These are phyloP conservation scores for Closterium sp. DNA, from an alignment of 139 green algal species.

Conservation along the genomic window DNA sequence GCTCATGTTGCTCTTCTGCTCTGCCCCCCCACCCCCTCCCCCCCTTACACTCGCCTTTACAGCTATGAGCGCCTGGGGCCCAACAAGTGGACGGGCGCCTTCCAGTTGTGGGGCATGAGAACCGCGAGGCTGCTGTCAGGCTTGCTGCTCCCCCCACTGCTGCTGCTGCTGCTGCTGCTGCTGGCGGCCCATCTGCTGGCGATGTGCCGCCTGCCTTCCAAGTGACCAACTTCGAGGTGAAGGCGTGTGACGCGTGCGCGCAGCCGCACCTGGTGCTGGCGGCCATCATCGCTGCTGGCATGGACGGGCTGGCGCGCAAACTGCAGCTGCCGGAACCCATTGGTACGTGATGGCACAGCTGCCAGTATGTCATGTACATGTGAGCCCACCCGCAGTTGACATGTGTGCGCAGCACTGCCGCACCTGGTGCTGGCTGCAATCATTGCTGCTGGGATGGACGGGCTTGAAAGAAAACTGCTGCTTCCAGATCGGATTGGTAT, in stretches of 20 bases:
- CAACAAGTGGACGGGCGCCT: constrained; percentile 60
- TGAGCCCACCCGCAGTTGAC: constrained; percentile 55
- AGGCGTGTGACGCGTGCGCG: constrained; percentile 59
- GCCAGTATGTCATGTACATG: too few species aligned
- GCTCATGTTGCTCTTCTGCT: too few species aligned
- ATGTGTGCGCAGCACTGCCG: constrained; percentile 63
- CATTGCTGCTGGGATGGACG: constrained; percentile 59
- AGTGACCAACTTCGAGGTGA: constrained; percentile 58
- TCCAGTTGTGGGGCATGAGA: constrained; percentile 61
- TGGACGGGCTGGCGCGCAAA: constrained; percentile 49
- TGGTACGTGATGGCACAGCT: too few species aligned
- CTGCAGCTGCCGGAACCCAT: too few species aligned
- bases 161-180: not conserved
- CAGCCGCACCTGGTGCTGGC: constrained; percentile 70
- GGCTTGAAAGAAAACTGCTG: constrained; percentile 11
- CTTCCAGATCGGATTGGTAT: too few species aligned
- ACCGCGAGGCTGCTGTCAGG: constrained; percentile 61
- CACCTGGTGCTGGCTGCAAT: constrained; percentile 63
- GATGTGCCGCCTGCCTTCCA: not conserved
- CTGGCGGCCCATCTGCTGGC: constrained; percentile 43
- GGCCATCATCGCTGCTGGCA: constrained; percentile 60
- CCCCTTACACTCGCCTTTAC: too few species aligned
- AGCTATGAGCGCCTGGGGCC: constrained; percentile 57
- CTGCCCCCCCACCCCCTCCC: too few species aligned
- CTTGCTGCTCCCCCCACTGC: constrained; percentile 4